These are phyloP conservation scores for Gracilariopsis chorda DNA, from an alignment of 23 red algal genomes.

Conservation along the genomic window DNA sequence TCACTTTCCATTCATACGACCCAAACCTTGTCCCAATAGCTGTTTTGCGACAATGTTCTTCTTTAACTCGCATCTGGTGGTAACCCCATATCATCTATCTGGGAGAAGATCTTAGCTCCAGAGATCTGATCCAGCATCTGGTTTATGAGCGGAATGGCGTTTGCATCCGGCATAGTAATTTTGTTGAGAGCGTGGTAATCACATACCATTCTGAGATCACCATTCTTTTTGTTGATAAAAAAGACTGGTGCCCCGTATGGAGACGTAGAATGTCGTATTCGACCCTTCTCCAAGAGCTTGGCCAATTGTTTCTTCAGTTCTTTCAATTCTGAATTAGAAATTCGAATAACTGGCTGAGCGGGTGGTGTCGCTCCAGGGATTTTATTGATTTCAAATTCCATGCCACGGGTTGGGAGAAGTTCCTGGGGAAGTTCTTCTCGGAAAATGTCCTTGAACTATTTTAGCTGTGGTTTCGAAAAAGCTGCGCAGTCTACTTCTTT, in stretches of 20 bases:
- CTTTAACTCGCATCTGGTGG: slow-evolving; percentile 27
- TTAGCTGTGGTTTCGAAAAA: not conserved
- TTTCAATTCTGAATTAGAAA: not conserved
- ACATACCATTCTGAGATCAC: slow-evolving; percentile 12
- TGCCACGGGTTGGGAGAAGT: not conserved
- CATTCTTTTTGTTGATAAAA: slow-evolving; percentile 32
- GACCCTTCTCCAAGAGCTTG: not conserved
- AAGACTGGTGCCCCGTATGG: slow-evolving; percentile 44
- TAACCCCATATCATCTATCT: slow-evolving; percentile 28
- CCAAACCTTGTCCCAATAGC: slow-evolving; percentile 34
- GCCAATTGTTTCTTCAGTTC: slow-evolving; percentile 4
- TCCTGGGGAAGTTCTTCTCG: not conserved
- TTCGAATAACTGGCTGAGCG: not conserved
- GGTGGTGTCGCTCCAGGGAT: not conserved
- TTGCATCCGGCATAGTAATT: slow-evolving; percentile 16
- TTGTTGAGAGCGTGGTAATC: slow-evolving; percentile 46
- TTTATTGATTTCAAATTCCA: not conserved
- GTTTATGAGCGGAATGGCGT: slow-evolving; percentile 29
- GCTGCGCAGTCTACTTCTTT: not conserved
- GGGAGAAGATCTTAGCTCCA: slow-evolving; percentile 28
- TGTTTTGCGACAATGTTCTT: not conserved
- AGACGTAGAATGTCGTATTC: not conserved
- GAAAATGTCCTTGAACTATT: not conserved
- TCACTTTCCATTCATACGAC: slow-evolving; percentile 27
- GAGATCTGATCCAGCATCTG: slow-evolving; percentile 31